These are phyloP conservation scores for Chloromonas sp. DNA, from an alignment of 163 green algal species.

Conservation along the genomic window DNA sequence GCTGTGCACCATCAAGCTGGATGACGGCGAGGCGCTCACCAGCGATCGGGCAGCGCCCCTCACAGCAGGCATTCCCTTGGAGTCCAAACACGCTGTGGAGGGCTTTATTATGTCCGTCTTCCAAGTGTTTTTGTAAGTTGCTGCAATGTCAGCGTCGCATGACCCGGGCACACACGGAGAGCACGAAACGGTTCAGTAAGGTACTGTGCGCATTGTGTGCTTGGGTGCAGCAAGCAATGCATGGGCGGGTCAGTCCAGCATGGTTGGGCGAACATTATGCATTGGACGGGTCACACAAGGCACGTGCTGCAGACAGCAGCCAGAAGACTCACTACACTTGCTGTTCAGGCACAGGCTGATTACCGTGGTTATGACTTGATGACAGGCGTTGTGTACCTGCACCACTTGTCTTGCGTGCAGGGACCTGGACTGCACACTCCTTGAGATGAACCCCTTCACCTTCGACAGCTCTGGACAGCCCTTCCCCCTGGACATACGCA, in stretches of 20 bases:
- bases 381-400: too few species aligned
- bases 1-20: slow-evolving; percentile 63
- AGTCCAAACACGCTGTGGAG: slow-evolving; percentile 62
- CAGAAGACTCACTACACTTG: too few species aligned
- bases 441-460: slow-evolving; percentile 93
- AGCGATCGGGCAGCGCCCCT: slow-evolving; percentile 64
- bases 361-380: too few species aligned
- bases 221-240: not conserved
- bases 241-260: too few species aligned
- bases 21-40: slow-evolving; percentile 8
- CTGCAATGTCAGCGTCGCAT: slow-evolving; percentile 6
- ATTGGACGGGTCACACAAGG: too few species aligned
- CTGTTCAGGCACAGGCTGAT: too few species aligned
- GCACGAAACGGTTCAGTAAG: too few species aligned
- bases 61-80: slow-evolving; percentile 63
- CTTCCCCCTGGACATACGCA: slow-evolving; percentile 84
- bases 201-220: not conserved
- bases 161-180: too few species aligned
- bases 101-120: slow-evolving; percentile 66
- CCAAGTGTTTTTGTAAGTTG: slow-evolving; percentile 9
- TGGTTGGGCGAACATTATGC: too few species aligned
- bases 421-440: slow-evolving; percentile 84
- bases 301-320: too few species aligned
- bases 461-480: slow-evolving; percentile 43
- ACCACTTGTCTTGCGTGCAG: slow-evolving; percentile 23